Percentiles rank a stretch among this genome's conserved stretches.
phyloP scores from a whole-genome alignment of 345 rosid species.

The Triadica sebifera region DNA sequence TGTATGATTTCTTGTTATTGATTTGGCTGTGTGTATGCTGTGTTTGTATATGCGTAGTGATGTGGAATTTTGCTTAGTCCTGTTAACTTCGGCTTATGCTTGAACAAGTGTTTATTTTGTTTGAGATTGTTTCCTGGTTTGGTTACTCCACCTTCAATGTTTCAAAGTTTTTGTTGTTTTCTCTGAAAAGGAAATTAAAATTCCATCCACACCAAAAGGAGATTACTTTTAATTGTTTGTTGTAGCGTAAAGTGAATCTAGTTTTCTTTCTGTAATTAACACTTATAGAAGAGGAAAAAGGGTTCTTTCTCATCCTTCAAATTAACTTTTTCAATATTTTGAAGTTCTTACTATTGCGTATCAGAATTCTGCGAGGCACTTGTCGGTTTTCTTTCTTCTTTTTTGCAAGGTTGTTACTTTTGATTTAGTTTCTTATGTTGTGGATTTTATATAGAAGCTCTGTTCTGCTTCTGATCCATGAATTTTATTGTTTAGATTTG shows the following conservation, averaged over 20 bases:
- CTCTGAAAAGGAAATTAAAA: too few relatives aligned
- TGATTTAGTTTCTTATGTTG: background rate
- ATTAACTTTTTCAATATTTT: background rate
- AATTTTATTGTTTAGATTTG: background rate
- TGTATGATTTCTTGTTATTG: too few relatives aligned
- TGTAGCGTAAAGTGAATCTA: conserved; percentile 1
- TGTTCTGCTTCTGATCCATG: conserved; percentile 8
- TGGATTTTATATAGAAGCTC: background rate
- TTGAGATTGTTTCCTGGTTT: too few relatives aligned
- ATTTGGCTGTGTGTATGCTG: too few relatives aligned
- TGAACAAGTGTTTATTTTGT: too few relatives aligned
- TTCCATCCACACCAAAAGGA: too few relatives aligned
- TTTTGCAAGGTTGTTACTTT: background rate
- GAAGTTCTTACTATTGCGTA: background rate
- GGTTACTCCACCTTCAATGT: too few relatives aligned
- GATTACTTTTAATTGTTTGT: background rate
- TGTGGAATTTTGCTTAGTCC: too few relatives aligned
- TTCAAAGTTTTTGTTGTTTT: background rate
- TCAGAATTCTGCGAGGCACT: background rate
- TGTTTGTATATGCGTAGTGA: too few relatives aligned
- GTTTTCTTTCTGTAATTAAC: background rate
- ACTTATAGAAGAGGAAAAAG: background rate
- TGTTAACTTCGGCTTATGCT: too few relatives aligned
- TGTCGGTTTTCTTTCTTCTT: background rate
- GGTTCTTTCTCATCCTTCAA: background rate